Evolutionary conservation across 352 stramenopile species (phyloP).

Genomic region (Phytopythium kandeliae): DNA sequence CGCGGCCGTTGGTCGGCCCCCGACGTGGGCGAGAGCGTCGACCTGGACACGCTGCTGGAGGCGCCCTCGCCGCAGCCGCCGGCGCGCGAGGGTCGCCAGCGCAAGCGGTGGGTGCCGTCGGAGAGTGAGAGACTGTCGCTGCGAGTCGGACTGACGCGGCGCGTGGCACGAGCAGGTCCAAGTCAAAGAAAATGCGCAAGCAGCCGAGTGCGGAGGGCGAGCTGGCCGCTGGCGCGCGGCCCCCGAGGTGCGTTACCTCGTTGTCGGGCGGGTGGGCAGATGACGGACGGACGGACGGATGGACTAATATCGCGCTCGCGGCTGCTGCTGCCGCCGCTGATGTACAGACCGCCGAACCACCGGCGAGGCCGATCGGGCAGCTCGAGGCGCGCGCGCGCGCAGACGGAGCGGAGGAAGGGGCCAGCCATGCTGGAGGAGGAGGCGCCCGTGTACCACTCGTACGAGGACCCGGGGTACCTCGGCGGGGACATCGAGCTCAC

Average conservation of each 20-base stretch:
- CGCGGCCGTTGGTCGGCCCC: constrained; percentile 69
- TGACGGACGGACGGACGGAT: too few relatives aligned
- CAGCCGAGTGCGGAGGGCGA: constrained; percentile 2
- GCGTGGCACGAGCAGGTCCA: constrained; percentile 11
- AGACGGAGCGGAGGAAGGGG: constrained; percentile 21
- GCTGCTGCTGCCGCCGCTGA: too few relatives aligned
- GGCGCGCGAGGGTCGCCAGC: constrained; percentile 17
- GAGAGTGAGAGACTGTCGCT: too few relatives aligned
- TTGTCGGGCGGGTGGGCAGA: too few relatives aligned
- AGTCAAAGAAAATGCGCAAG: constrained; percentile 10
- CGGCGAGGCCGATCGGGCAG: constrained; percentile 6
- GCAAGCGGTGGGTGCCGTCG: constrained; percentile 49
- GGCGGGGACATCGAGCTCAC: constrained; percentile 47
- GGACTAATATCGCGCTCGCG: too few relatives aligned
- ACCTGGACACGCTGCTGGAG: constrained; percentile 76
- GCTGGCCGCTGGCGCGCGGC: neutral
- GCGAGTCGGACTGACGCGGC: neutral
- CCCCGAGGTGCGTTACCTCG: constrained; percentile 2
- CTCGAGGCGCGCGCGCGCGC: constrained; percentile 17
- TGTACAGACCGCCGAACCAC: constrained; percentile 10
- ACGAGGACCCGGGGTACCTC: constrained; percentile 74
- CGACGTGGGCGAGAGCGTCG: constrained; percentile 52
- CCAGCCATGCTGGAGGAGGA: constrained; percentile 24
- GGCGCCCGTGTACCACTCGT: constrained; percentile 60
- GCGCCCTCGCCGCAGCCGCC: constrained; percentile 48